Evolutionary conservation across 2,329 filamentous ascomycete genomes (phyloP).

Genomic region (Claviceps sorghi): DNA sequence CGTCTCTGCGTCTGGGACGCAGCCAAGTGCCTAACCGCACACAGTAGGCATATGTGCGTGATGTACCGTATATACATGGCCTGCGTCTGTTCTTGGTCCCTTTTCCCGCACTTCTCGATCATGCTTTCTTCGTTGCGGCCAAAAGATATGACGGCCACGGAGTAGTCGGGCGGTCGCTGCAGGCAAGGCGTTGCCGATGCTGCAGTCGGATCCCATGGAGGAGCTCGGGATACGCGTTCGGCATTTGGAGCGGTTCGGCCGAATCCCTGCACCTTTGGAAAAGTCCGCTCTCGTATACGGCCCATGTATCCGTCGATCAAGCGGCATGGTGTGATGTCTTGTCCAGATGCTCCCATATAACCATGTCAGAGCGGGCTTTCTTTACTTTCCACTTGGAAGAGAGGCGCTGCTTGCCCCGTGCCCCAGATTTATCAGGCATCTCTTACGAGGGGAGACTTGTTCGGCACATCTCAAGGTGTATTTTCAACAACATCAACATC

Average conservation of each 20-base stretch:
- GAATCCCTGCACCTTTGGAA: background rate
- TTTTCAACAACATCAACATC: too few relatives aligned
- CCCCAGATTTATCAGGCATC: background rate
- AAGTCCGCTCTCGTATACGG: too few relatives aligned
- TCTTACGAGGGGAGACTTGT: too few relatives aligned
- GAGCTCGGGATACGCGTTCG: background rate
- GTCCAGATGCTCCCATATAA: too few relatives aligned
- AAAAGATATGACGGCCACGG: background rate
- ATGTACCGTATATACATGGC: background rate
- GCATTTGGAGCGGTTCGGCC: background rate
- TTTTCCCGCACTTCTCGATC: background rate
- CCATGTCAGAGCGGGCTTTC: too few relatives aligned
- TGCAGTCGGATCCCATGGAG: background rate
- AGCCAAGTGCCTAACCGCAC: background rate
- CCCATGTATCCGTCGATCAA: background rate
- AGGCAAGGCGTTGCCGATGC: background rate
- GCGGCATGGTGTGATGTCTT: too few relatives aligned
- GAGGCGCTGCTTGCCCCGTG: background rate
- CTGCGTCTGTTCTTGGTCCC: background rate
- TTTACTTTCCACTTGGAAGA: too few relatives aligned
- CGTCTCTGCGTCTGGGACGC: background rate
- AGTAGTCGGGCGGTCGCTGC: background rate
- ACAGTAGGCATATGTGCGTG: too few relatives aligned
- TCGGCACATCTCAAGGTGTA: too few relatives aligned
- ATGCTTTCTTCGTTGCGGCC: background rate